Conservation (phyloP, 257 asterid species). For the Rhazya stricta region DNA sequence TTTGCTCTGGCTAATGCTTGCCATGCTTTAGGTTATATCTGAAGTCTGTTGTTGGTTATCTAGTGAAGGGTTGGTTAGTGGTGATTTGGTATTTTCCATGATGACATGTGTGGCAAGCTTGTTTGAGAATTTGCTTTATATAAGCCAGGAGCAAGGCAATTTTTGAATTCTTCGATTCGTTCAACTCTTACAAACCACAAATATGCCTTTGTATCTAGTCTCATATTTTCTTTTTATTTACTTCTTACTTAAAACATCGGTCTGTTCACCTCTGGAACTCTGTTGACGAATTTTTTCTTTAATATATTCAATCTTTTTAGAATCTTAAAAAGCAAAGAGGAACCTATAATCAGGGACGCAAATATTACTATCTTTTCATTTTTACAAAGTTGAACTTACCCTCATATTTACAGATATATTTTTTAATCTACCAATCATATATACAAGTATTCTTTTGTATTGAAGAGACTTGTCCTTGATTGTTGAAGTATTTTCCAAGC, state of each 20-base stretch:
- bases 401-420: too few species aligned
- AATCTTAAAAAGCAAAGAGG: too few species aligned
- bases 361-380: too few species aligned
- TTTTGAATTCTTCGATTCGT: conserved; percentile 18
- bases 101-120: conserved; percentile 18
- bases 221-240: not conserved
- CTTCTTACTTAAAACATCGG: not conserved
- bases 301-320: too few species aligned
- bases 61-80: conserved; percentile 15
- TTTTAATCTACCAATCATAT: too few species aligned
- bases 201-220: conserved; percentile 24
- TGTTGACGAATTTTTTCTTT: not conserved
- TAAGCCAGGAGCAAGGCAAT: conserved; percentile 26
- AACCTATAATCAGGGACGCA: too few species aligned
- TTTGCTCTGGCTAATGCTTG: conserved; percentile 25
- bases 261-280: not conserved
- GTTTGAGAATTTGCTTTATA: conserved; percentile 19
- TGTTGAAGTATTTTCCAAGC: too few species aligned
- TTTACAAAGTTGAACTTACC: too few species aligned
- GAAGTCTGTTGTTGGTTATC: conserved; percentile 15
- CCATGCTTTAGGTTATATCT: conserved; percentile 24
- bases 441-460: too few species aligned
- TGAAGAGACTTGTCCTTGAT: too few species aligned
- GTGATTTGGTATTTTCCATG: conserved; percentile 19
- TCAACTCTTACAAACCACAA: conserved; percentile 10